Evolutionary conservation across 2,329 filamentous ascomycete genomes (phyloP).

Genomic region (Pseudogymnoascus sp.): DNA sequence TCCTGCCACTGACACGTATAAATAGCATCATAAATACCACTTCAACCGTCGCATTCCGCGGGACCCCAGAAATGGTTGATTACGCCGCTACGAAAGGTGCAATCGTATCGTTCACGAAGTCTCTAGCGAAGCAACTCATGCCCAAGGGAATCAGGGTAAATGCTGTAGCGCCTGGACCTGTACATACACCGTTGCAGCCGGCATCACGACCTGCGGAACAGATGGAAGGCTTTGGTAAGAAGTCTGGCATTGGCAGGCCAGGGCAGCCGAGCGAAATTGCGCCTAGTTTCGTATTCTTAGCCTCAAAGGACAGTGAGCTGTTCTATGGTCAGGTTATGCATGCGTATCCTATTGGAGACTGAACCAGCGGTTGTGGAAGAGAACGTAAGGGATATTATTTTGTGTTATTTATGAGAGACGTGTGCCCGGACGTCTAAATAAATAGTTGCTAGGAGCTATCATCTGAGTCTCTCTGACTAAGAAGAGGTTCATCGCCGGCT

Average conservation of each 20-base stretch:
- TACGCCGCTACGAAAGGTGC: constrained; percentile 12
- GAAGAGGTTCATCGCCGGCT: not conserved
- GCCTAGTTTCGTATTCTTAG: constrained; percentile 69
- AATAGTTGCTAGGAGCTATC: not conserved
- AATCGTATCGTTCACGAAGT: constrained; percentile 6
- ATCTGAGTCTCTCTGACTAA: not conserved
- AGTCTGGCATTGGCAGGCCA: constrained; percentile 57
- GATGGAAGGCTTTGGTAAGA: not conserved
- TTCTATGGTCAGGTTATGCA: constrained; percentile 58
- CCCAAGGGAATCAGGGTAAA: constrained; percentile 47
- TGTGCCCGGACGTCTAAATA: not conserved
- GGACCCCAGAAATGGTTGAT: not conserved
- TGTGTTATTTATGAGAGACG: not conserved
- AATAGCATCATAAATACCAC: constrained; percentile 10
- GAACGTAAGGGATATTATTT: not conserved
- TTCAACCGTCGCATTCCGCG: constrained; percentile 2
- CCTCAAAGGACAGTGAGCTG: constrained; percentile 59
- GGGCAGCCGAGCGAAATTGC: constrained; percentile 73
- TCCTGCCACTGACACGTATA: not conserved
- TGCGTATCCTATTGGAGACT: constrained; percentile 1
- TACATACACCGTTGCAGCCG: constrained; percentile 52
- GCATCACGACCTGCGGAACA: not conserved
- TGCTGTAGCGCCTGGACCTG: constrained; percentile 73
- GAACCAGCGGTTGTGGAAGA: not conserved
- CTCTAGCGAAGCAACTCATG: constrained; percentile 3